A percentile compares a stretch with the other conserved stretches of the same genome.
Conservation (phyloP, 2,329 filamentous ascomycete species). For the Fusarium floridanum region DNA sequence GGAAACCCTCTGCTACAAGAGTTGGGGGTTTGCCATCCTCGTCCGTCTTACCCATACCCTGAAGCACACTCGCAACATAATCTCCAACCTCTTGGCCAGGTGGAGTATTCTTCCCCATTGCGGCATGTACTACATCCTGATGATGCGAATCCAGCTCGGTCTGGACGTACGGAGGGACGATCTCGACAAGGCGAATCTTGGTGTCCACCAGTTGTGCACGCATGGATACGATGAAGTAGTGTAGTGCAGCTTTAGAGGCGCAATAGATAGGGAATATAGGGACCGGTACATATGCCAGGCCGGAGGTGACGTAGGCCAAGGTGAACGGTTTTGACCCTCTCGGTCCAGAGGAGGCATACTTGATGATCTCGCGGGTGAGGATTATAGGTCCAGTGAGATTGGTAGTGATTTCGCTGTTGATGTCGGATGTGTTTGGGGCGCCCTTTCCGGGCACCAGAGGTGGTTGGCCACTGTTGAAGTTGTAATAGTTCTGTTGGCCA, state of each 20-base stretch:
- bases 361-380: not conserved
- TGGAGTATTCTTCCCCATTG: not conserved
- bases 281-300: not conserved
- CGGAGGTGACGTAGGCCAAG: not conserved
- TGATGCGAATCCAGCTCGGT: not conserved
- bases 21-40: not conserved
- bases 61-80: not conserved
- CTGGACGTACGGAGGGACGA: not conserved
- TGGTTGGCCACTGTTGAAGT: not conserved
- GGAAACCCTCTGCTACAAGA: not conserved
- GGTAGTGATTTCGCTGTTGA: not conserved
- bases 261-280: not conserved
- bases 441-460: not conserved
- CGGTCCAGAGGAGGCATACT: not conserved
- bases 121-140: not conserved
- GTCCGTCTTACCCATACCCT: not conserved
- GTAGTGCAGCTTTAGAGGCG: not conserved
- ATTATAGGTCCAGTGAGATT: not conserved
- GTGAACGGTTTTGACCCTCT: not conserved
- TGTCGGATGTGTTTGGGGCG: not conserved
- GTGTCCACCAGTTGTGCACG: not conserved
- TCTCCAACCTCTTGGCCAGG: not conserved
- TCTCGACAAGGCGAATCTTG: not conserved
- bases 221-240: not conserved
- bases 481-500: not conserved